These are phyloP conservation scores for Avena eriantha DNA, from an alignment of 176 grass and related monocot genomes.

Conservation along the genomic window DNA sequence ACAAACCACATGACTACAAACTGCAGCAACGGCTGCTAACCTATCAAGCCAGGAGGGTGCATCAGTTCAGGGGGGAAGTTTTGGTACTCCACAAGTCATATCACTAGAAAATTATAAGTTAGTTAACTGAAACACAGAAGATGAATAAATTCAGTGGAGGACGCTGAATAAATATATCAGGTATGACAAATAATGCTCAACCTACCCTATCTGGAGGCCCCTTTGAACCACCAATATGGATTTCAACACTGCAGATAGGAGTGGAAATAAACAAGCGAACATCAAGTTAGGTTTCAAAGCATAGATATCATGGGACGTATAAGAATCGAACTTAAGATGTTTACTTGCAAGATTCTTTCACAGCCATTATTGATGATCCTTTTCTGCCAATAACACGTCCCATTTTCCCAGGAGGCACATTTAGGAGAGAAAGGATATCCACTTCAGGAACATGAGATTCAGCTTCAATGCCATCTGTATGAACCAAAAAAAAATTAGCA, in stretches of 20 bases:
- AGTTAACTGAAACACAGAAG: slow-evolving; percentile 36
- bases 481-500: slow-evolving; percentile 41
- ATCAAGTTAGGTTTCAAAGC: slow-evolving; percentile 23
- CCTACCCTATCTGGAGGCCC: slow-evolving; percentile 89
- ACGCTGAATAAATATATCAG: slow-evolving; percentile 8
- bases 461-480: slow-evolving; percentile 60
- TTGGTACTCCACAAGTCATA: slow-evolving; percentile 2
- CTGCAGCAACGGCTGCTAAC: slow-evolving; percentile 1
- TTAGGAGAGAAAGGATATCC: slow-evolving; percentile 84
- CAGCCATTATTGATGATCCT: slow-evolving; percentile 74
- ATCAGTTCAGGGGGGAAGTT: slow-evolving; percentile 1
- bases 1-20: background rate
- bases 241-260: slow-evolving; percentile 73
- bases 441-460: slow-evolving; percentile 67
- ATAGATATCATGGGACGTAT: slow-evolving; percentile 22
- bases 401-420: slow-evolving; percentile 98
- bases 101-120: slow-evolving; percentile 10
- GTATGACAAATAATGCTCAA: slow-evolving; percentile 12
- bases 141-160: slow-evolving; percentile 1
- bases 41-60: slow-evolving; percentile 35
- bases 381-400: slow-evolving; percentile 92
- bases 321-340: slow-evolving; percentile 40
- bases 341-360: slow-evolving; percentile 98
- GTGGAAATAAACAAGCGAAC: slow-evolving; percentile 33
- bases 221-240: slow-evolving; percentile 84